Base-by-base conservation (phyloP, 2,329 filamentous ascomycete species). In the Pyrenophora seminiperda region DNA sequence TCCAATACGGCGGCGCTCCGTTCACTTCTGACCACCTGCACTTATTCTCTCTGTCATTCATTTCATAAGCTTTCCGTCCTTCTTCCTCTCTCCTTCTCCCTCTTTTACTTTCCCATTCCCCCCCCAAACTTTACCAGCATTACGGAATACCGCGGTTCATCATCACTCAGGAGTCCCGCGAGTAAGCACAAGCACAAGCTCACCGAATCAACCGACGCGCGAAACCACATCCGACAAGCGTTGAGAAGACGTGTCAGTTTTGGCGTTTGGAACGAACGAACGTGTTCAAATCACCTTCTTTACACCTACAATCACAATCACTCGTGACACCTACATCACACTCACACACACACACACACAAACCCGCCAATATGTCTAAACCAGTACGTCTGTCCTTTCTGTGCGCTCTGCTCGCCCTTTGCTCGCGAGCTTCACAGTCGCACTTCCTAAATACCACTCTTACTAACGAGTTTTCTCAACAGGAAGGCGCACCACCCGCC, bases 401-500 rank as follows among this genome's bases (percentile, higher is more conserved):
- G n/a, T n/a, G n/a, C n/a, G n/a, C n/a, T n/a, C n/a, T n/a, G n/a
- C n/a, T n/a, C n/a, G n/a, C n/a, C n/a, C n/a, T n/a, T n/a, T n/a
- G n/a, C n/a, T n/a, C n/a, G n/a, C n/a, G n/a, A n/a, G n/a, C n/a
- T n/a, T n/a, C n/a, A n/a, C n/a, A n/a, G n/a, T n/a, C n/a, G n/a
- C n/a, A n/a, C n/a, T n/a, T n/a, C n/a, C n/a, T n/a, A n/a, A n/a
- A n/a, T n/a, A n/a, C n/a, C n/a, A n/a, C n/a, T n/a, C n/a, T n/a
- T 42, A 19, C 47, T 61, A 46, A 59, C 45, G 24, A n/a, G 15
- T 18, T 17, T 38, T 29, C n/a, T n/a, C n/a, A n/a, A n/a, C 14
- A 65, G 62, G 60, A 47, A 22, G 66, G 67, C 55, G 67, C 70
- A 43, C 70, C 70, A 10, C 70, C 71, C 5, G 49, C 64, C 27